Percentiles rank a stretch among this genome's conserved stretches.
Evolutionary conservation across 2,329 filamentous ascomycete species (phyloP).

Genomic region (Didymella pomorum): DNA sequence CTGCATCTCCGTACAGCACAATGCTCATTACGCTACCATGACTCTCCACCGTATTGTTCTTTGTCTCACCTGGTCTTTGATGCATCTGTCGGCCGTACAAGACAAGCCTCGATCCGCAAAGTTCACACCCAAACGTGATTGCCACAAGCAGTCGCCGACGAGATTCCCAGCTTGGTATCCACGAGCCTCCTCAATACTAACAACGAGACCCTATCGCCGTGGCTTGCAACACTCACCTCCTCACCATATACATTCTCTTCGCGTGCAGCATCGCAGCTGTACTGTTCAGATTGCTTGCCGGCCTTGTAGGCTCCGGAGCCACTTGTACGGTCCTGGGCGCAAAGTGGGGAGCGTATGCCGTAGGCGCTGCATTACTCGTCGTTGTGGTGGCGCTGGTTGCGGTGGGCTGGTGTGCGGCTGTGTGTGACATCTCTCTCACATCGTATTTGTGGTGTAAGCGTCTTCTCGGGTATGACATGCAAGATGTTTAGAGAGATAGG

Average conservation of each 20-base stretch:
- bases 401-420: neutral
- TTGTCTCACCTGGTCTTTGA: neutral
- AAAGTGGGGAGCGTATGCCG: neutral
- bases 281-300: neutral
- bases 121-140: neutral
- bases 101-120: neutral
- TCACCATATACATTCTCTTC: neutral
- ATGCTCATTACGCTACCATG: neutral
- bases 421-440: neutral
- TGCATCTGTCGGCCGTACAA: neutral
- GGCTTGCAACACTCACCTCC: too few relatives aligned
- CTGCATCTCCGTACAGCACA: neutral
- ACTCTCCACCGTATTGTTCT: neutral
- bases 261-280: neutral
- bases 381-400: neutral
- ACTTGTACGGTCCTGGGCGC: neutral
- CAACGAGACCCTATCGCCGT: too few relatives aligned
- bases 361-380: neutral
- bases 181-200: too few relatives aligned
- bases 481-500: too few relatives aligned
- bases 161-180: neutral
- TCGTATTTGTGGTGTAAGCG: neutral
- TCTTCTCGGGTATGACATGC: too few relatives aligned
- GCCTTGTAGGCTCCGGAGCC: neutral
- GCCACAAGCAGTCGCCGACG: neutral